Percentiles rank a stretch among this genome's conserved stretches.
phyloP scores from a whole-genome alignment of 768 basidiomycete species.

The Lactarius vividus region DNA sequence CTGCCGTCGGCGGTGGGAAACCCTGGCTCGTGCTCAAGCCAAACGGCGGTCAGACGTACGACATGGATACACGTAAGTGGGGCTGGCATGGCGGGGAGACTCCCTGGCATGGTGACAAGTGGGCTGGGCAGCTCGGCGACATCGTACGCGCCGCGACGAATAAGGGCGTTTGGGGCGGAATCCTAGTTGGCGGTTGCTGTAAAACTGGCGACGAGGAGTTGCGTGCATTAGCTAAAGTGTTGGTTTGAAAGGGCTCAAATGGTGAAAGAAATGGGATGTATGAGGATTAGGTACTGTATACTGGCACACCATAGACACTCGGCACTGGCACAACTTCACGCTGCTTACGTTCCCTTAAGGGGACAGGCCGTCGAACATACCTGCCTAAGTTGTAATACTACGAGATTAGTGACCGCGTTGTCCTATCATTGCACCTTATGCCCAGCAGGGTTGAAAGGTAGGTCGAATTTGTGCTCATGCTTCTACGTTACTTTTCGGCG shows the following conservation, averaged over 20 bases:
- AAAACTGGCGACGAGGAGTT: slow-evolving; percentile 57
- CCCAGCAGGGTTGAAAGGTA: too few relatives aligned
- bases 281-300: slow-evolving; percentile 11
- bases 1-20: slow-evolving; percentile 22
- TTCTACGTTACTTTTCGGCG: too few relatives aligned
- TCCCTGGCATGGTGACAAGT: slow-evolving; percentile 31
- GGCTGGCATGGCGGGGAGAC: slow-evolving; percentile 10
- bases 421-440: neutral
- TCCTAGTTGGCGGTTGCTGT: slow-evolving; percentile 72
- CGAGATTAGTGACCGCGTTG: neutral
- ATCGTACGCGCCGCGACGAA: slow-evolving; percentile 30
- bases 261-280: neutral
- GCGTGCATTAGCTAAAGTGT: slow-evolving; percentile 12
- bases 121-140: slow-evolving; percentile 38
- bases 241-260: neutral
- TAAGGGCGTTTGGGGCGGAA: slow-evolving; percentile 43
- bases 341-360: neutral
- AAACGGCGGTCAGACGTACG: slow-evolving; percentile 61
- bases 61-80: slow-evolving; percentile 49
- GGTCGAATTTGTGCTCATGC: too few relatives aligned
- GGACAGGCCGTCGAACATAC: too few relatives aligned
- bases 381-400: neutral
- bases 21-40: slow-evolving; percentile 71
- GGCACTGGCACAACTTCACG: too few relatives aligned
- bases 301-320: too few relatives aligned